Evolutionary conservation across 257 asterid genomes (phyloP), one percentile per base, ranked within the genome.

Genomic region (Osmanthus fragrans): DNA sequence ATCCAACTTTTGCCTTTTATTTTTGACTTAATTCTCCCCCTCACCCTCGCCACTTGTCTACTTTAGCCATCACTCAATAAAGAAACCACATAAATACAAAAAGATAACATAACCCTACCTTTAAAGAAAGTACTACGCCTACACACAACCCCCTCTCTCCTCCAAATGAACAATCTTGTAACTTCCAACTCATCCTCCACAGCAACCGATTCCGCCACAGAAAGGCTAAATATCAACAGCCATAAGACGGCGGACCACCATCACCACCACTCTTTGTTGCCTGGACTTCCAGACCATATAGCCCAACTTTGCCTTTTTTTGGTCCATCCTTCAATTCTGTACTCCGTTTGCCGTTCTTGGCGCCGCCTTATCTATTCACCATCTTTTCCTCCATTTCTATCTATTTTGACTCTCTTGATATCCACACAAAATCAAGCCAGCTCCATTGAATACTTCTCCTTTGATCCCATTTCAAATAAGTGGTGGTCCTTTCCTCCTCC

Each of bases 341-440:
- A 74, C 86, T 84, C 90, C 73, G 89, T 87, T 58, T 89, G 94
- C 83, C 86, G 73, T 32, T 81, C 94, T 0, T 94, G 98, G 98
- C 96, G 96, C 72, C 87, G 89, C 76, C 90, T 94, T 32, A 82
- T 90, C 0, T 90, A 92, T 80, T 84, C 96, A 9, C 92, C 97
- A 2, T 86, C 89, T 5, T 94, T 92, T 79, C 97, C 96, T 0
- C 96, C 96, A 1, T 94, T 85, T 63, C 84, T 89, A 16, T 94
- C 97, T n/a, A 81, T 94, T 69, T 90, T 86, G 71, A 82, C 93
- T n/a, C 80, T 94, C 66, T 18, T 86, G 6, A 54, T 73, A 0
- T 74, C 92, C 25, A 15, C 84, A 5, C 76, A 54, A 40, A 37
- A 60, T 3, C 82, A 73, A 27, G 10, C 49, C 64, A 73, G 84